A percentile compares a stretch with the other conserved stretches of the same genome.
Evolutionary conservation across 1,284 basidiomycete species (phyloP).

Genomic region (Coniophora puteana): DNA sequence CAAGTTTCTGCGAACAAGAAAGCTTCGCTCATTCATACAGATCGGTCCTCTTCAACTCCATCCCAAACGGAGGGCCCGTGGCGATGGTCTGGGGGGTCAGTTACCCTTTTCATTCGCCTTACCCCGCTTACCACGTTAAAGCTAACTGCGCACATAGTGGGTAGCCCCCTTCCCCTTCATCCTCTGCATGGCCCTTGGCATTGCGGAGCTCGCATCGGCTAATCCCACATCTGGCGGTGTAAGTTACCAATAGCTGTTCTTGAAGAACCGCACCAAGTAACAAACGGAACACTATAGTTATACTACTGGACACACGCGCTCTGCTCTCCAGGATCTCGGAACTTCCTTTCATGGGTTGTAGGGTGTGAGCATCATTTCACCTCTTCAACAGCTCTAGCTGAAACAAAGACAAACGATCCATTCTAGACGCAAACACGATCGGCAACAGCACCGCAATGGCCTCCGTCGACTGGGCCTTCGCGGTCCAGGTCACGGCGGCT

Average conservation of each 20-base stretch:
- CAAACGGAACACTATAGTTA: conserved; percentile 13
- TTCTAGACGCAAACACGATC: conserved; percentile 34
- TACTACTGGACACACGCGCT: conserved; percentile 38
- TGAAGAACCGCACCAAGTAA: not conserved
- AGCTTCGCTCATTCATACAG: no score
- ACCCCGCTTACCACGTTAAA: not conserved
- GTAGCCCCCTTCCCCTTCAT: conserved; percentile 48
- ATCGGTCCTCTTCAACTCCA: conserved; percentile 37
- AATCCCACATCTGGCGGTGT: conserved; percentile 55
- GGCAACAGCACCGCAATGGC: conserved; percentile 34
- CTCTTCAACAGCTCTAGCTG: not conserved
- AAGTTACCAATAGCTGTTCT: not conserved
- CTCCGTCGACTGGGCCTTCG: conserved; percentile 40
- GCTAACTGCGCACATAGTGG: conserved; percentile 26
- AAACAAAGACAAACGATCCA: not conserved
- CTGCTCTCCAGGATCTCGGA: conserved; percentile 29
- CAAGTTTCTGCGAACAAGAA: no score
- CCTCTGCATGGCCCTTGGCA: conserved; percentile 57
- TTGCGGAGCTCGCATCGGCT: conserved; percentile 70
- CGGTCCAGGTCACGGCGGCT: conserved; percentile 35
- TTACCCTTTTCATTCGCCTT: conserved; percentile 1
- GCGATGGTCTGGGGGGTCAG: conserved; percentile 46
- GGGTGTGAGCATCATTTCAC: conserved; percentile 27
- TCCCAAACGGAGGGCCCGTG: conserved; percentile 42
- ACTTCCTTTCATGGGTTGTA: conserved; percentile 38